These are phyloP conservation scores for Suzukiozyma palmioleophila DNA, from an alignment of 1,139 yeast species.

Conservation along the genomic window DNA sequence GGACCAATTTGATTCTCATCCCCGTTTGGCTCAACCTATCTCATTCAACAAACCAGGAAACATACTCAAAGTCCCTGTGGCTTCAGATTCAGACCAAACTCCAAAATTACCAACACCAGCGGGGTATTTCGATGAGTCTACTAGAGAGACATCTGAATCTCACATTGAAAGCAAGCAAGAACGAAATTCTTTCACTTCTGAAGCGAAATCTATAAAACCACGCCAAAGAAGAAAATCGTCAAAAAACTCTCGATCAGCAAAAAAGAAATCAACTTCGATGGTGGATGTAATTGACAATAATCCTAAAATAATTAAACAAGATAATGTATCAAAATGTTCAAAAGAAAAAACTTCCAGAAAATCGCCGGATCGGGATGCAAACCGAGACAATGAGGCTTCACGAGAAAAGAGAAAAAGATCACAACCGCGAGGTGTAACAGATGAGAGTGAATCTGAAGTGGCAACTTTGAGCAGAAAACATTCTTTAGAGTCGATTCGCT, in stretches of 20 bases:
- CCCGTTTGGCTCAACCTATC: background rate
- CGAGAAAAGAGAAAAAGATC: background rate
- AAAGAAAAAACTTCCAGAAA: background rate
- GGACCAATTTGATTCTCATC: background rate
- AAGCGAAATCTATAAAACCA: no score
- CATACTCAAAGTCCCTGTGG: background rate
- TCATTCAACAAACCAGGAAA: background rate
- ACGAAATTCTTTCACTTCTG: no score
- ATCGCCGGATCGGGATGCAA: background rate
- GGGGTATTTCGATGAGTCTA: no score
- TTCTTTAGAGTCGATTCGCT: background rate
- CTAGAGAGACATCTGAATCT: slow-evolving; percentile 6
- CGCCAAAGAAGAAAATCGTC: no score
- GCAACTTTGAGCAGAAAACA: background rate
- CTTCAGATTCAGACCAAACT: slow-evolving; percentile 2
- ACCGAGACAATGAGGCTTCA: background rate
- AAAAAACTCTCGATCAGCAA: no score
- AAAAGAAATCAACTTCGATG: no score
- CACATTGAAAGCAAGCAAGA: no score
- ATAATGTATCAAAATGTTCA: background rate
- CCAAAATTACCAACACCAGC: slow-evolving; percentile 2
- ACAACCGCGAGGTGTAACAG: background rate
- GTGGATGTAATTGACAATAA: no score
- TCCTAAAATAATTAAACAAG: no score
- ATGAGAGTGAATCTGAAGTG: background rate